Evolutionary conservation across 2,329 filamentous ascomycete genomes (phyloP).

Genomic region (Penicillium vulpinum): DNA sequence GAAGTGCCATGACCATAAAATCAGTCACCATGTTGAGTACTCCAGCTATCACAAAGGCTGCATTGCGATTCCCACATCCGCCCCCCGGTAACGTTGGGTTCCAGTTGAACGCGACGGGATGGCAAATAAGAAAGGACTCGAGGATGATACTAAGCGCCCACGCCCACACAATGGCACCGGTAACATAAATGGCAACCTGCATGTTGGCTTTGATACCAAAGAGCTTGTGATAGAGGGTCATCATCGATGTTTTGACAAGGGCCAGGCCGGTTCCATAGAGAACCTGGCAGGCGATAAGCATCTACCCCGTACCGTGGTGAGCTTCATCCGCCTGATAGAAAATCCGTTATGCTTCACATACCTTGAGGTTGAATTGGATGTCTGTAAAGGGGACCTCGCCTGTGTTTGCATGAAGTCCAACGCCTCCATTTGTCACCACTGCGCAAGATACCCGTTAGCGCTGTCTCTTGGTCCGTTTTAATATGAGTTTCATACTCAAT

Average conservation of each 20-base stretch:
- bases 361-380: not conserved
- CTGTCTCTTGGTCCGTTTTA: not conserved
- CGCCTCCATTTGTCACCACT: not conserved
- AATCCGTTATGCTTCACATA: not conserved
- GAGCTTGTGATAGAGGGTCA: slow-evolving; percentile 28
- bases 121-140: slow-evolving; percentile 22
- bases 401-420: not conserved
- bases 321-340: not conserved
- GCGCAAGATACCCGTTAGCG: not conserved
- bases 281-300: not conserved
- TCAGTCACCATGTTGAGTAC: slow-evolving; percentile 25
- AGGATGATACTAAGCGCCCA: slow-evolving; percentile 28
- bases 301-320: not conserved
- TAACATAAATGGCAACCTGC: slow-evolving; percentile 25
- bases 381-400: not conserved
- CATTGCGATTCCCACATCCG: slow-evolving; percentile 16
- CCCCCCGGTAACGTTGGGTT: slow-evolving; percentile 12
- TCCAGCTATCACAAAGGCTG: slow-evolving; percentile 15
- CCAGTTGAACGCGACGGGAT: slow-evolving; percentile 14
- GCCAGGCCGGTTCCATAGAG: slow-evolving; percentile 26
- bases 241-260: slow-evolving; percentile 27
- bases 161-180: slow-evolving; percentile 12
- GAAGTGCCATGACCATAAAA: slow-evolving; percentile 23
- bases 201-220: slow-evolving; percentile 29
- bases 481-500: not conserved